Base-by-base conservation (phyloP, 768 basidiomycete genomes). In the Hemileccinum impolitum region DNA sequence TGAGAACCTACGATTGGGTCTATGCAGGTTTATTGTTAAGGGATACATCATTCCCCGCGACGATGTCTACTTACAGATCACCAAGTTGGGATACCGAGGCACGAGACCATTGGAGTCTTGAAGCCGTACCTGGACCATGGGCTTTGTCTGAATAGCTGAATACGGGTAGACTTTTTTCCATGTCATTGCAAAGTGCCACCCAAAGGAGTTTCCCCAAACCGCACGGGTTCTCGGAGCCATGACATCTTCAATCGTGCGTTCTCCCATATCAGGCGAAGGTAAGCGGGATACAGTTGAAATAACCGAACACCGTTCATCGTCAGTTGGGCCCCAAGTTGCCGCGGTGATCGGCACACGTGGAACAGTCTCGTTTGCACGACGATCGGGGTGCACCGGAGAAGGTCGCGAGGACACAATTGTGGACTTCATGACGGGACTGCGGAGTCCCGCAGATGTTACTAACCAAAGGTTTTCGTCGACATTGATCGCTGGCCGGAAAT, bases 401-500 rank as follows among this genome's bases (percentile, higher is more conserved):
- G 75, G 65, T 25, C 65, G 71, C 52, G 67, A 66, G 56, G 69
- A 73, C 6, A 70, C 65, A 6, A 70, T 41, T 6, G 71, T 64
- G 4, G 77, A 76, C 25, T 70, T 61, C n/a, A 65, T 63, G 30
- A 70, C 68, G 50, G 65, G 66, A 51, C 71, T 74, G 28, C 66
- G 70, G 17, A 86, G 86, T 10, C 84, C 85, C 1, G 61, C 63
- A 11, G 87, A 86, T 3, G 84, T 80, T 18, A 81, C 72, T 8
- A 85, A 83, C 81, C 84, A 90, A 12, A 71, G 58, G 57, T 73
- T 87, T 55, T 88, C 84, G 34, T 80, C 81, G 26, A 84, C 62
- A 55, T 81, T 74, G 34, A 19, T 18, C 25, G 21, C 45, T 40
- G 50, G 38, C 14, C 2, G 39, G 28, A 36, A 37, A 25, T 51